Evolutionary conservation across 306 rosid genomes (phyloP).

Genomic region (Acmispon strigosus): DNA sequence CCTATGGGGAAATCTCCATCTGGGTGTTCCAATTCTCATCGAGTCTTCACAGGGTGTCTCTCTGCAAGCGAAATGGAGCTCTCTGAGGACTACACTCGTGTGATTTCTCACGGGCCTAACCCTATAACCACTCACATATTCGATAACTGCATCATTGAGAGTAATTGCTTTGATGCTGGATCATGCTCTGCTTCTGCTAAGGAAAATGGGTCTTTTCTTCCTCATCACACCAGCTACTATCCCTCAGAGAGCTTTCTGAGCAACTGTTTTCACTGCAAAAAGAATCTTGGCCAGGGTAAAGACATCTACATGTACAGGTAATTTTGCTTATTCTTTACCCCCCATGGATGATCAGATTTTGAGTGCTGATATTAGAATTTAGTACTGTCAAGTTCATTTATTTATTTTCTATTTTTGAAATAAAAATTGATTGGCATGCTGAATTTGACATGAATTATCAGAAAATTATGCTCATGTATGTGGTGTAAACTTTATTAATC

Average conservation of each 20-base stretch:
- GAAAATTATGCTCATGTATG: not conserved
- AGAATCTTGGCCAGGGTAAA: conserved; percentile 56
- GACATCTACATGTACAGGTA: conserved; percentile 98
- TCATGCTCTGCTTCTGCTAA: conserved; percentile 22
- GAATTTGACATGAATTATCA: not conserved
- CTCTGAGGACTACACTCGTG: conserved; percentile 88
- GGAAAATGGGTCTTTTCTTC: conserved; percentile 9
- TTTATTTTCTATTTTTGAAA: not conserved
- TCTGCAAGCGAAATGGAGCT: conserved; percentile 72
- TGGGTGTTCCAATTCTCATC: conserved; percentile 20
- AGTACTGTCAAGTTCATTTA: not conserved
- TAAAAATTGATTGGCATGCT: not conserved
- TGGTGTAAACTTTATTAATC: not conserved
- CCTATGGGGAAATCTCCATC: conserved; percentile 33
- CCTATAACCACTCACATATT: conserved; percentile 79
- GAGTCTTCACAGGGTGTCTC: conserved; percentile 41
- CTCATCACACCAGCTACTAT: conserved; percentile 19
- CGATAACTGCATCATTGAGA: conserved; percentile 62
- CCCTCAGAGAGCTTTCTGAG: conserved; percentile 59
- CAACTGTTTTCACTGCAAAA: conserved; percentile 67
- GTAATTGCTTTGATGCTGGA: conserved; percentile 40
- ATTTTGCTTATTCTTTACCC: not conserved
- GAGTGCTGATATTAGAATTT: not conserved
- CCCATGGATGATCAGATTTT: not conserved
- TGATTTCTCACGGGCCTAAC: conserved; percentile 67